phyloP scores from a whole-genome alignment of 768 basidiomycete genomes.

The Tulasnella sp. region DNA sequence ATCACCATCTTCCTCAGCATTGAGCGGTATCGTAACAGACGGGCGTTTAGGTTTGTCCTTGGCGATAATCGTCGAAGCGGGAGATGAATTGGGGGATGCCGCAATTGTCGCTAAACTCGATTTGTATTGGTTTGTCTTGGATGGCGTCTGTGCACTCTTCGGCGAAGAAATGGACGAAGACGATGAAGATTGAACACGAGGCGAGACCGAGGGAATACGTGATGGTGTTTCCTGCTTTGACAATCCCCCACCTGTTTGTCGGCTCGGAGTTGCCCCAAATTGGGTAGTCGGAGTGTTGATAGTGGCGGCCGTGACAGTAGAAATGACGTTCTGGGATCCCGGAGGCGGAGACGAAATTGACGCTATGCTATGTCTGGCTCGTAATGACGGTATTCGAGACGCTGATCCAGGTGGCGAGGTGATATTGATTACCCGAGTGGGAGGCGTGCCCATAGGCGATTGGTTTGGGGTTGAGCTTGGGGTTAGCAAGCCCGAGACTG shows the following conservation, averaged over 20 bases:
- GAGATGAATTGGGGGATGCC: slow-evolving; percentile 44
- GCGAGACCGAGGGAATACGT: slow-evolving; percentile 12
- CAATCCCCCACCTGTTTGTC: neutral
- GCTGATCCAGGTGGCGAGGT: slow-evolving; percentile 4
- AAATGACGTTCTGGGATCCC: neutral
- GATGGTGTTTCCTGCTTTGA: neutral
- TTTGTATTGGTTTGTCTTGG: neutral
- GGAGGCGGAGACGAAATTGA: neutral
- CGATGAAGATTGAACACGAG: neutral
- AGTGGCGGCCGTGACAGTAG: neutral
- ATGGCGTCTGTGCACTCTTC: neutral
- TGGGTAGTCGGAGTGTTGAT: neutral
- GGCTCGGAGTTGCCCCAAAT: slow-evolving; percentile 1
- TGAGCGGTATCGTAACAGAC: slow-evolving; percentile 3
- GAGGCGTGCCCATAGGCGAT: slow-evolving; percentile 9
- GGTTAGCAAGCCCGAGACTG: slow-evolving; percentile 10
- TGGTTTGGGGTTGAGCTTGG: slow-evolving; percentile 15
- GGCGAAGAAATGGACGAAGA: neutral
- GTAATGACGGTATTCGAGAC: slow-evolving; percentile 12
- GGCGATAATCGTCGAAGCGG: slow-evolving; percentile 34
- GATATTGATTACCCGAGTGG: slow-evolving; percentile 10
- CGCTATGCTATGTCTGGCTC: neutral
- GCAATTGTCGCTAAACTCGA: slow-evolving; percentile 2
- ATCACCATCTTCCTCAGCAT: slow-evolving; percentile 16
- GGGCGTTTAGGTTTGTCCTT: neutral